Evolutionary conservation across 2,329 filamentous ascomycete species (phyloP).

Genomic region (Pseudopyricularia javanii): DNA sequence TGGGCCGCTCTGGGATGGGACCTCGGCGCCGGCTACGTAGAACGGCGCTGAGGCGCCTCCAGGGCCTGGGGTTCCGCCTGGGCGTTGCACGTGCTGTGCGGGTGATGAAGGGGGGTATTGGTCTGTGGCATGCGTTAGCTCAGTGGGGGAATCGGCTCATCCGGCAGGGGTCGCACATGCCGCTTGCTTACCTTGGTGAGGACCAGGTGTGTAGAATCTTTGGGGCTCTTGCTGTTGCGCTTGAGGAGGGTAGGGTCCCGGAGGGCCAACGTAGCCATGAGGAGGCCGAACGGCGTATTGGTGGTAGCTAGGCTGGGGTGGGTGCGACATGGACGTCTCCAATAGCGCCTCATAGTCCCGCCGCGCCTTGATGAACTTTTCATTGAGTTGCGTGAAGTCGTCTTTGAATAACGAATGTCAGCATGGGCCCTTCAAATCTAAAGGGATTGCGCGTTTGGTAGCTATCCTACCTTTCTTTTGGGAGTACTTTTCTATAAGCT

Average conservation of each 20-base stretch:
- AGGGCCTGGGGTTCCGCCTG: slow-evolving; percentile 39
- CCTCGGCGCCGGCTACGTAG: slow-evolving; percentile 49
- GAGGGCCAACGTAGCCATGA: slow-evolving; percentile 28
- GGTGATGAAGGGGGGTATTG: slow-evolving; percentile 36
- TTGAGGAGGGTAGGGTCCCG: slow-evolving; percentile 25
- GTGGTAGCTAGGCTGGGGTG: slow-evolving; percentile 68
- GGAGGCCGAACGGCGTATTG: slow-evolving; percentile 43
- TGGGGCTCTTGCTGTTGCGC: slow-evolving; percentile 43
- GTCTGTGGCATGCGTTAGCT: slow-evolving; percentile 9
- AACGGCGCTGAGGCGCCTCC: slow-evolving; percentile 35
- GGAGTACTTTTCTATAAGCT: slow-evolving; percentile 96
- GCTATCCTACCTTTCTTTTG: slow-evolving; percentile 78
- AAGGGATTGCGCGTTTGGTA: not conserved
- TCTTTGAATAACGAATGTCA: slow-evolving; percentile 36
- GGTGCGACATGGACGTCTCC: slow-evolving; percentile 91
- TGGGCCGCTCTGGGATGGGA: slow-evolving; percentile 26
- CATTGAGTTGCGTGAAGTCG: slow-evolving; percentile 95
- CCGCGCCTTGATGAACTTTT: slow-evolving; percentile 98
- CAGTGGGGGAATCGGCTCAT: no score
- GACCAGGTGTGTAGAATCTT: slow-evolving; percentile 54
- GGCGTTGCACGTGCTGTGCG: slow-evolving; percentile 42
- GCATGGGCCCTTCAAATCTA: not conserved
- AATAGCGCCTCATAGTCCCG: slow-evolving; percentile 93
- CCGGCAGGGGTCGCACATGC: not conserved
- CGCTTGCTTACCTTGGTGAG: slow-evolving; percentile 26